These are phyloP conservation scores for Pestalotiopsis sp. DNA, from an alignment of 2,329 filamentous ascomycete species.

Conservation along the genomic window DNA sequence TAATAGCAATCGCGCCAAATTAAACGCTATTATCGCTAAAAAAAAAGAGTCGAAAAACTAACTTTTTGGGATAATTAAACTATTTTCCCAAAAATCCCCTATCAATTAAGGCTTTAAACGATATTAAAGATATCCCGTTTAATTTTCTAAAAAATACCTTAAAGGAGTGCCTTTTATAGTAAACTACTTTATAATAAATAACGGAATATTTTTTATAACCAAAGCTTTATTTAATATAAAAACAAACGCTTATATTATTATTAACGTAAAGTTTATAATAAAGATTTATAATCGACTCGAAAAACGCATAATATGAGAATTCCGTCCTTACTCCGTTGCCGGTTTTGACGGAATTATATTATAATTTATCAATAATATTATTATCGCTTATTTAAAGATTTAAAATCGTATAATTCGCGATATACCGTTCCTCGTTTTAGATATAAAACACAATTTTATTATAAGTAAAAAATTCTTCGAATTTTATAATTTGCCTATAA, in stretches of 20 bases:
- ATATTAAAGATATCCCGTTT: too few relatives aligned
- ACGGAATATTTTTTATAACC: background rate
- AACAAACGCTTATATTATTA: background rate
- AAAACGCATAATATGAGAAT: background rate
- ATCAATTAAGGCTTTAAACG: too few relatives aligned
- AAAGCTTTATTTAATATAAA: background rate
- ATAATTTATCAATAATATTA: background rate
- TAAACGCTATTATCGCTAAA: background rate
- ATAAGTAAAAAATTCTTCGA: background rate
- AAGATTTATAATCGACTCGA: background rate
- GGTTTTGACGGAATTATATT: background rate
- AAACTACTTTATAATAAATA: conserved; percentile 1
- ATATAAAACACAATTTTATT: conserved; percentile 6
- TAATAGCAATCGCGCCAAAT: too few relatives aligned
- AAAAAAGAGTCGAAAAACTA: background rate
- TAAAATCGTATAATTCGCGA: background rate
- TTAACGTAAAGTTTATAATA: background rate
- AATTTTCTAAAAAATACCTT: too few relatives aligned
- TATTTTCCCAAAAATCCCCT: too few relatives aligned
- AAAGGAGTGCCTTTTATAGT: background rate
- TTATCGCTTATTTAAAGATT: background rate
- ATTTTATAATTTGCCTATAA: background rate
- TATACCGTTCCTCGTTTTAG: background rate
- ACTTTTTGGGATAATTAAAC: too few relatives aligned
- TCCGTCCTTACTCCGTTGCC: background rate